These are phyloP conservation scores for Wickerhamiella infanticola DNA, from an alignment of 1,139 yeast species.

Conservation along the genomic window DNA sequence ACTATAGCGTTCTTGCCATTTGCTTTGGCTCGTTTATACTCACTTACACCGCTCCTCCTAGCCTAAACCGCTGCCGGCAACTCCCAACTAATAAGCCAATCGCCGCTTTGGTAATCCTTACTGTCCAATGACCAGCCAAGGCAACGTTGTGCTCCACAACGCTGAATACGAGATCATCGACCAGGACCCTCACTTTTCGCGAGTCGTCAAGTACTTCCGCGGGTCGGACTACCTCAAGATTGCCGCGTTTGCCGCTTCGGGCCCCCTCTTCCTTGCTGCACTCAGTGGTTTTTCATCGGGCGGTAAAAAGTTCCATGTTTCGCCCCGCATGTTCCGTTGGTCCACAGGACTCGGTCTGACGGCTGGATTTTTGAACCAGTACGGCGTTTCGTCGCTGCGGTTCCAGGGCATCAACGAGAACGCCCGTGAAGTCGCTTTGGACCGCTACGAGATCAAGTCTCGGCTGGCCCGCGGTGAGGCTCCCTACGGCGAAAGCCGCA, in stretches of 20 bases:
- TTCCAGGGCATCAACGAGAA: slow-evolving; percentile 73
- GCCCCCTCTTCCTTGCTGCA: slow-evolving; percentile 44
- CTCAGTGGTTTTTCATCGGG: slow-evolving; percentile 38
- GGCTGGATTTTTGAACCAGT: slow-evolving; percentile 62
- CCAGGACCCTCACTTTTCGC: slow-evolving; percentile 58
- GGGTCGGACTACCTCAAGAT: slow-evolving; percentile 48
- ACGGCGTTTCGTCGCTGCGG: slow-evolving; percentile 46
- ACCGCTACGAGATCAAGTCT: slow-evolving; percentile 58
- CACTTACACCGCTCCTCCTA: no score
- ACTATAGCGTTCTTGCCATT: no score
- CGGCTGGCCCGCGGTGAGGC: slow-evolving; percentile 50
- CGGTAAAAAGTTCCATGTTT: slow-evolving; percentile 43
- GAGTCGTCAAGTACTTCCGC: slow-evolving; percentile 64
- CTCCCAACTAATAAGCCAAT: not conserved
- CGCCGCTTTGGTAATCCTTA: not conserved
- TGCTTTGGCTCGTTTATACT: no score
- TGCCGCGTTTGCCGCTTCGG: slow-evolving; percentile 49
- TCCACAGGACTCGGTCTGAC: slow-evolving; percentile 42
- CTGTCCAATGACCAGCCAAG: slow-evolving; percentile 7
- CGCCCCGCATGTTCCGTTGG: slow-evolving; percentile 45
- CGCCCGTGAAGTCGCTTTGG: slow-evolving; percentile 52
- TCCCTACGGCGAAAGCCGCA: slow-evolving; percentile 42
- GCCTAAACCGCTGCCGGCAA: not conserved
- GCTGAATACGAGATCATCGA: slow-evolving; percentile 39
- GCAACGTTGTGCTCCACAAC: slow-evolving; percentile 21